These are phyloP conservation scores for Lipomyces lipofer DNA, from an alignment of 805 yeast species.

Conservation along the genomic window DNA sequence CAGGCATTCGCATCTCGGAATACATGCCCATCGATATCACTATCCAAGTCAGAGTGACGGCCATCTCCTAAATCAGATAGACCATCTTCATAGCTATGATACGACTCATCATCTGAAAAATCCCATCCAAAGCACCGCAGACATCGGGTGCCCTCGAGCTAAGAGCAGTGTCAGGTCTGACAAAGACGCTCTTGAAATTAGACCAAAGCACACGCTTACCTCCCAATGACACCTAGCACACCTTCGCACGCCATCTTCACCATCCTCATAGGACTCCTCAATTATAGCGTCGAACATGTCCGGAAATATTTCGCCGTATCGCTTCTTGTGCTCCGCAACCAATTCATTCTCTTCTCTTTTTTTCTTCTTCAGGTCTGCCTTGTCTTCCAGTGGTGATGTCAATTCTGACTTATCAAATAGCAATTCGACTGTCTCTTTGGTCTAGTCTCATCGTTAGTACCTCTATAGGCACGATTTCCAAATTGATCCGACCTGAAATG, in stretches of 20 bases:
- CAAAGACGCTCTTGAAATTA: conserved; percentile 46
- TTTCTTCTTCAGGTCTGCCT: neutral
- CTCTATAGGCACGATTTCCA: no score
- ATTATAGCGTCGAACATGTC: conserved; percentile 44
- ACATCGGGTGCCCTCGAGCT: conserved; percentile 13
- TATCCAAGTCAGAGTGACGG: no score
- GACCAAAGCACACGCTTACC: conserved; percentile 37
- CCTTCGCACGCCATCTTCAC: conserved; percentile 64
- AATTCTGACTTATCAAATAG: conserved; percentile 10
- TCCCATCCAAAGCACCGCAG: conserved; percentile 3
- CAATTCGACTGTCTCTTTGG: conserved; percentile 9
- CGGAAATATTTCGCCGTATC: conserved; percentile 44
- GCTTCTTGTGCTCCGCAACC: conserved; percentile 36
- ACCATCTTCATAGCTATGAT: conserved; percentile 19
- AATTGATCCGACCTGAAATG: conserved; percentile 20
- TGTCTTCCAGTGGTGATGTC: conserved; percentile 15
- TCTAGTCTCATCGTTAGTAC: no score
- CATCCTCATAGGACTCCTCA: conserved; percentile 50
- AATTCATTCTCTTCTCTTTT: conserved; percentile 10
- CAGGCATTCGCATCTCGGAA: no score
- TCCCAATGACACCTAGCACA: conserved; percentile 74
- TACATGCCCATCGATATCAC: no score
- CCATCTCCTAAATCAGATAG: neutral
- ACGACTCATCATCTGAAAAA: conserved; percentile 3
- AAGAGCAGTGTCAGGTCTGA: conserved; percentile 42